Percentiles rank a stretch among this genome's conserved stretches.
These are phyloP conservation scores for Candida taoyuanica DNA, from an alignment of 805 yeast genomes.

Conservation along the genomic window DNA sequence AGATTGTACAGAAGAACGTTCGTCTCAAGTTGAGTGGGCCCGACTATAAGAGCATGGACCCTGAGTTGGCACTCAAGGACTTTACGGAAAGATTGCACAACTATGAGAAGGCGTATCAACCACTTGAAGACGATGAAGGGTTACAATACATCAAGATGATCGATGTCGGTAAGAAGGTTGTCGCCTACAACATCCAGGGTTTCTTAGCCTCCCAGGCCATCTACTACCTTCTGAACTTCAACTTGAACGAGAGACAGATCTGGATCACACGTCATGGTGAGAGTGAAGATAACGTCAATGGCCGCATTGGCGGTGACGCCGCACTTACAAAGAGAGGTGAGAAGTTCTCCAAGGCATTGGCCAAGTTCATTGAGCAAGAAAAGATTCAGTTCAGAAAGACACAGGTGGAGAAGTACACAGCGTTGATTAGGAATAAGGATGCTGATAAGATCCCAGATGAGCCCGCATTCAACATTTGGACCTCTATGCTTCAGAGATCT, in stretches of 20 bases:
- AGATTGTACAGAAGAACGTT: constrained; percentile 77
- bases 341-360: constrained; percentile 66
- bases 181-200: constrained; percentile 83
- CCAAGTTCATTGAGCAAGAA: constrained; percentile 69
- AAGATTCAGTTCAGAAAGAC: constrained; percentile 60
- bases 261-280: constrained; percentile 97
- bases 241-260: constrained; percentile 81
- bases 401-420: constrained; percentile 51
- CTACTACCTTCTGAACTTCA: constrained; percentile 84
- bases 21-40: constrained; percentile 88
- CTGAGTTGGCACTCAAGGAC: constrained; percentile 71
- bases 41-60: constrained; percentile 84
- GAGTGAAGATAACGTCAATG: constrained; percentile 75
- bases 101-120: constrained; percentile 86
- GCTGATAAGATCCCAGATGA: constrained; percentile 46
- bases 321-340: constrained; percentile 72
- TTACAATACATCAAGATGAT: constrained; percentile 92
- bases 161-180: constrained; percentile 91
- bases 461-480: constrained; percentile 85
- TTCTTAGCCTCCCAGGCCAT: constrained; percentile 91
- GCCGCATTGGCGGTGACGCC: constrained; percentile 92
- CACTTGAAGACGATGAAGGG: constrained; percentile 73
- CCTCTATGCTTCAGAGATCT: constrained; percentile 78
- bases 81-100: constrained; percentile 76
- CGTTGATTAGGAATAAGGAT: constrained; percentile 31